These are phyloP conservation scores for Eimeria sp. DNA, from an alignment of 169 alveolate genomes.

Conservation along the genomic window DNA sequence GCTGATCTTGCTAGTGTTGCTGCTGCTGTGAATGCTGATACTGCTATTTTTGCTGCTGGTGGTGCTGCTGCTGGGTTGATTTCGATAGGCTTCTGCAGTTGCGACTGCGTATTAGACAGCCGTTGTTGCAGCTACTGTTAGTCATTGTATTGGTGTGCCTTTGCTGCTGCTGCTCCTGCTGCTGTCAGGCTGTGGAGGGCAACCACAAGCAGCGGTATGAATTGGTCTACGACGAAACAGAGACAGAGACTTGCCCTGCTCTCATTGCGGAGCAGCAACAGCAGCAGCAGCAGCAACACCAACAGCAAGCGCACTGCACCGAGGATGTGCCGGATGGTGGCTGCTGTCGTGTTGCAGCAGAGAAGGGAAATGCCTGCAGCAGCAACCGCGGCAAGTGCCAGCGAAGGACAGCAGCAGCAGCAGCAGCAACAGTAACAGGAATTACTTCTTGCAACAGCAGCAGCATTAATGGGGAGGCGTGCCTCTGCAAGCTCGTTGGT, in stretches of 20 bases:
- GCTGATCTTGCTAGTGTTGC: slow-evolving; percentile 36
- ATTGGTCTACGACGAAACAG: slow-evolving; percentile 60
- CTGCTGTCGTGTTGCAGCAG: no score
- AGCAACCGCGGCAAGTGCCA: neutral
- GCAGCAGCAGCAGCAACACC: no score
- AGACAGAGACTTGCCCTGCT: slow-evolving; percentile 13
- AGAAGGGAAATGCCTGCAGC: no score
- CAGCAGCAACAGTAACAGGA: slow-evolving; percentile 28
- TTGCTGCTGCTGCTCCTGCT: slow-evolving; percentile 37
- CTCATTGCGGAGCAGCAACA: no score
- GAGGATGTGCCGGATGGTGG: no score
- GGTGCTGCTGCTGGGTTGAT: slow-evolving; percentile 20
- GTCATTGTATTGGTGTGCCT: neutral
- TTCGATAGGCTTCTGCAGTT: neutral
- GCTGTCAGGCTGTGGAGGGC: neutral
- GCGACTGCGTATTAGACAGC: neutral
- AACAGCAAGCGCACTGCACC: no score
- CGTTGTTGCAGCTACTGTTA: neutral
- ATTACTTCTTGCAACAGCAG: slow-evolving; percentile 23
- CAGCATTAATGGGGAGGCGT: neutral
- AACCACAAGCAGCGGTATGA: slow-evolving; percentile 76
- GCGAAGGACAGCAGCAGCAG: slow-evolving; percentile 6
- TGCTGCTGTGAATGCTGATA: neutral
- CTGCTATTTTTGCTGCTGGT: neutral
- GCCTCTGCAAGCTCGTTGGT: neutral